A percentile compares a stretch with the other conserved stretches of the same genome.
phyloP scores from a whole-genome alignment of 176 grass and related monocot genomes.

The Ampelocalamus luodianensis region DNA sequence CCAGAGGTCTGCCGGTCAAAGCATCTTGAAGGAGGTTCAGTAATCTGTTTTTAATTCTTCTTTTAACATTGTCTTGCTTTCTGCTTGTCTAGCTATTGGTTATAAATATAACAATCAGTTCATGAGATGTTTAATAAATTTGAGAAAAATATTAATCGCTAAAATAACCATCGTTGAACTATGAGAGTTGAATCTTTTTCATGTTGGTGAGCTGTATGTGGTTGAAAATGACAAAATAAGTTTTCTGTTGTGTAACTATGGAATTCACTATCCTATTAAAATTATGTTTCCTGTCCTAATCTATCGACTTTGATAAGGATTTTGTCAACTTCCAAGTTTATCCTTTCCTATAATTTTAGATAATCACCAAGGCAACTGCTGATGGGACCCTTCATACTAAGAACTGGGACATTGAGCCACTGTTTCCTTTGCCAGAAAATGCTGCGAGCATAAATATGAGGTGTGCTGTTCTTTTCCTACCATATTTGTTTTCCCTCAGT shows the following conservation, averaged over 20 bases:
- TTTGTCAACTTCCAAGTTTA: conserved; percentile 33
- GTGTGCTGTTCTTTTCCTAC: conserved; percentile 28
- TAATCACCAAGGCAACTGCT: conserved; percentile 77
- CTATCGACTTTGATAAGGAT: conserved; percentile 3
- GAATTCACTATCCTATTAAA: conserved; percentile 6
- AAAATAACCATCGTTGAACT: neutral
- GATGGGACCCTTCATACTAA: conserved; percentile 77
- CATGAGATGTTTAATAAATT: neutral
- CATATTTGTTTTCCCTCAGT: neutral
- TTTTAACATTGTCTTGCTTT: conserved; percentile 27
- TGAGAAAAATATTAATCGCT: neutral
- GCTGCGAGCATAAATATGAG: conserved; percentile 41
- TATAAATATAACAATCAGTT: neutral
- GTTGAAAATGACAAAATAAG: neutral
- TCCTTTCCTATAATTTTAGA: conserved; percentile 47
- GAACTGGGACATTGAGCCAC: conserved; percentile 88
- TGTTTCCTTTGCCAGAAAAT: conserved; percentile 65
- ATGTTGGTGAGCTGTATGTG: neutral
- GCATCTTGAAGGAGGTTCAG: conserved; percentile 79
- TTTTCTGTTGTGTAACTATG: neutral
- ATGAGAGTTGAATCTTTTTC: neutral
- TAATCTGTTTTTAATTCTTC: conserved; percentile 20
- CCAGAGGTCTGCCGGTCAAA: conserved; percentile 66
- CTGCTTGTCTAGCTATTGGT: conserved; percentile 11
- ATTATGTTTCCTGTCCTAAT: conserved; percentile 7